These are phyloP conservation scores for Botrytis paeoniae DNA, from an alignment of 2,329 filamentous ascomycete genomes.

Conservation along the genomic window DNA sequence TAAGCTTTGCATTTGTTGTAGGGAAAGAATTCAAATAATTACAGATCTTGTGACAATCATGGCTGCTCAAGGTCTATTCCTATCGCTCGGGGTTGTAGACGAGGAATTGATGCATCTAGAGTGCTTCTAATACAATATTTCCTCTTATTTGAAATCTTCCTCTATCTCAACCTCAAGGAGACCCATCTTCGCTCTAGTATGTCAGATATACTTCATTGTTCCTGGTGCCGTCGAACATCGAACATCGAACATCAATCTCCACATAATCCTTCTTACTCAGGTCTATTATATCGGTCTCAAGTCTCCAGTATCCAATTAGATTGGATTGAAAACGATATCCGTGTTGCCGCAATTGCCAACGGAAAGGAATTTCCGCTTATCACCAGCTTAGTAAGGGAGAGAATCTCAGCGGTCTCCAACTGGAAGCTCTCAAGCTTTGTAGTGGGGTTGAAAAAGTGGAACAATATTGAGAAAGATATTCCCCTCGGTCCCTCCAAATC, in stretches of 20 bases:
- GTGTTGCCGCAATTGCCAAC: slow-evolving; percentile 5
- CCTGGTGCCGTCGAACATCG: not conserved
- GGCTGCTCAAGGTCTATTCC: not conserved
- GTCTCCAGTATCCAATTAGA: not conserved
- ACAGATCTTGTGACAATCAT: slow-evolving; percentile 8
- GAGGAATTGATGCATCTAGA: not conserved
- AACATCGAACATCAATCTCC: not conserved
- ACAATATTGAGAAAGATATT: slow-evolving; percentile 7
- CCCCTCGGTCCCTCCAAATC: slow-evolving; percentile 3
- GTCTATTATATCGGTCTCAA: not conserved
- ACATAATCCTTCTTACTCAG: not conserved
- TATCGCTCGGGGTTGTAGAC: not conserved
- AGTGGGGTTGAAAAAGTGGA: slow-evolving; percentile 3
- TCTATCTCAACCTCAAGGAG: not conserved
- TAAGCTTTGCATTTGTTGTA: not conserved
- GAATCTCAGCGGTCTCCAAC: not conserved
- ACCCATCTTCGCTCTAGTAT: not conserved
- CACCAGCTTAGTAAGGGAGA: not conserved
- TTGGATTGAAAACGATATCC: not conserved
- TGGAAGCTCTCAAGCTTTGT: slow-evolving; percentile 9
- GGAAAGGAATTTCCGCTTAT: slow-evolving; percentile 7
- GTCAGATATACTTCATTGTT: not conserved
- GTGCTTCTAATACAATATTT: not conserved
- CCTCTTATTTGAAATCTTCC: not conserved
- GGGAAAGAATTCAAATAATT: slow-evolving; percentile 1